phyloP scores from a whole-genome alignment of 495 filamentous ascomycete genomes.

The Aspergillus leporis region DNA sequence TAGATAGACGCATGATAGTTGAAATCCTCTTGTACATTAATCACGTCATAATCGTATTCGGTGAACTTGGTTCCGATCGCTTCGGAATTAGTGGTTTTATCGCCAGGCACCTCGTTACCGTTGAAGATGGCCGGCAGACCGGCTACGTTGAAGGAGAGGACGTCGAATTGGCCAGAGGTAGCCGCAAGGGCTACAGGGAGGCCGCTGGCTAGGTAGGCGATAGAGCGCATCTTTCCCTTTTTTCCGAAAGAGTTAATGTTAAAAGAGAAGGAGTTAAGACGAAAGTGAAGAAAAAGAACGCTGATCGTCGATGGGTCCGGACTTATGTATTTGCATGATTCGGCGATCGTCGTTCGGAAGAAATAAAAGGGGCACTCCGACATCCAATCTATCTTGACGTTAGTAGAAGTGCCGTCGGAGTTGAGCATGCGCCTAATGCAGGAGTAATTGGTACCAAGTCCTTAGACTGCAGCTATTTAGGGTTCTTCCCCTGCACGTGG shows the following conservation, averaged over 20 bases:
- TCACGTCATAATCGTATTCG: conserved; percentile 55
- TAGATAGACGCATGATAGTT: conserved; percentile 62
- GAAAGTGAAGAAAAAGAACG: neutral
- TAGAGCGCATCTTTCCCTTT: neutral
- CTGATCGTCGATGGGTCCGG: neutral
- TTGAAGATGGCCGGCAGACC: conserved; percentile 57
- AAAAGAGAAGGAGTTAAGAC: neutral
- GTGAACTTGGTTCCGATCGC: conserved; percentile 50
- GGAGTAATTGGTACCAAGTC: neutral
- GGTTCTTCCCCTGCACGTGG: neutral
- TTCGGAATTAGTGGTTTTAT: conserved; percentile 52
- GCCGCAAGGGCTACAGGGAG: conserved; percentile 9
- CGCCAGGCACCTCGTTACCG: conserved; percentile 51
- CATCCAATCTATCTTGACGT: neutral
- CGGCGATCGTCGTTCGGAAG: neutral
- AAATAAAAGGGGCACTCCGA: neutral
- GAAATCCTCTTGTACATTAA: conserved; percentile 68
- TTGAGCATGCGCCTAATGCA: neutral
- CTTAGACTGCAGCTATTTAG: neutral
- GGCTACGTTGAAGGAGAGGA: conserved; percentile 61
- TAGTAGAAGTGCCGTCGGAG: neutral
- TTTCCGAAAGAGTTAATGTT: neutral
- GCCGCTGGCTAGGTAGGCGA: neutral
- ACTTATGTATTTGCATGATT: neutral
- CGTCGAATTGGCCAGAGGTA: conserved; percentile 40